Base-by-base conservation (phyloP, 108 stramenopile genomes). In the Discostella pseudostelligera region DNA sequence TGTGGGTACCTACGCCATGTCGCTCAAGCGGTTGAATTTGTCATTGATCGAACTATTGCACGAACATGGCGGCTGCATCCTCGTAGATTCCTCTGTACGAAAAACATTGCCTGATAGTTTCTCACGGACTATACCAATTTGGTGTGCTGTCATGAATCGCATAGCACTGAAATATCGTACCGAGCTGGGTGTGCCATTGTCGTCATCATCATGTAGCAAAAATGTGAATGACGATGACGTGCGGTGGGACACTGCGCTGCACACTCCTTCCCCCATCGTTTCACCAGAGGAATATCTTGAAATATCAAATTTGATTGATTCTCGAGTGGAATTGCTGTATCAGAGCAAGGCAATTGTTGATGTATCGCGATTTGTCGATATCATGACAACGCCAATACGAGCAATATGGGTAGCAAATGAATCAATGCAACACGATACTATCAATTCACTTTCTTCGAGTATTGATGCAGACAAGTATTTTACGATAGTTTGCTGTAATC, bases 121-220 rank as follows among this genome's bases (percentile, higher is more conserved):
- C 45, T 78, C 84, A 0, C 59, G 81, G 46, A 89, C 90, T 3
- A 82, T 92, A 36, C 90, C 90, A 9, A 88, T 92, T 58, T 89
- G 90, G 90, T 79, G 83, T 9, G 65, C 66, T 50, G 84, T 80
- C 9, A 43, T 92, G 65, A 92, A 92, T 77, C 78, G 81, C 22
- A 63, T 86, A 21, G 81, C 69, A 13, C 39, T 50, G 39, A 49
- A 45, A 47, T 88, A 79, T 59, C 72, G 81, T 25, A 35, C 32
- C n/a, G 75, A 78, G 39, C n/a, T 69, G 16, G 48, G 16, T 6
- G 25, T 55, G 29, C 13, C 8, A 9, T 6, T 51, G 5, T 32
- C 20, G 16, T 22, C 14, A 56, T 45, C 35, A 11, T 9, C 44
- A 17, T 45, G 2, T 17, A 25, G 22, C n/a, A 29, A 37, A 8